Percentiles rank a stretch among this genome's conserved stretches.
These are phyloP conservation scores for Lepidium aucheri DNA, from an alignment of 345 rosid species.

Conservation along the genomic window DNA sequence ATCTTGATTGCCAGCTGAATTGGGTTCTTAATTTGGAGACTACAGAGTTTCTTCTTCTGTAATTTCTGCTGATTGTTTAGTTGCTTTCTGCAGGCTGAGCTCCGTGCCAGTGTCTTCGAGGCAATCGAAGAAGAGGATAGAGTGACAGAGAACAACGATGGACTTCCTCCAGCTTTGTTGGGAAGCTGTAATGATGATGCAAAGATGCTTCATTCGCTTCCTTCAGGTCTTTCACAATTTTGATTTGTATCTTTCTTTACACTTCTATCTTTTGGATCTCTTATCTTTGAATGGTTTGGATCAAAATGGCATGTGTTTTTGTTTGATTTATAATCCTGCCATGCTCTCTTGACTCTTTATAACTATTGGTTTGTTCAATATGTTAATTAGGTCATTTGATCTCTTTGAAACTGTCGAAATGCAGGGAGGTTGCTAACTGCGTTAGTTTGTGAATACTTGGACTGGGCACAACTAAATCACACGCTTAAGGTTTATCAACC, in stretches of 20 bases:
- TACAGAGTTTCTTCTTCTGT: neutral
- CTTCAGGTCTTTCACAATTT: conserved; percentile 56
- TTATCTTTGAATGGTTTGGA: neutral
- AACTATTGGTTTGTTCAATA: neutral
- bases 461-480: conserved; percentile 94
- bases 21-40: neutral
- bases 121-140: conserved; percentile 96
- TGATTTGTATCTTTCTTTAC: neutral
- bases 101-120: conserved; percentile 93
- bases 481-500: conserved; percentile 83
- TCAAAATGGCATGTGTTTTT: neutral
- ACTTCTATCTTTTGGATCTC: neutral
- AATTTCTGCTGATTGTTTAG: neutral
- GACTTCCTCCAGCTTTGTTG: conserved; percentile 78
- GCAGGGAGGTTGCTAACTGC: conserved; percentile 90
- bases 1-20: neutral
- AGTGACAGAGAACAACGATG: conserved; percentile 68
- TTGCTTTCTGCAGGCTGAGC: conserved; percentile 64
- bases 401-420: conserved; percentile 2
- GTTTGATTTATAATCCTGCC: neutral
- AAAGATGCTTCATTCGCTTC: conserved; percentile 81
- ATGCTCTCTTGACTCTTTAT: neutral
- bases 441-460: conserved; percentile 80
- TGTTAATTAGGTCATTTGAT: neutral
- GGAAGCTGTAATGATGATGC: conserved; percentile 97